Base-by-base conservation (phyloP, 257 asterid species). In the Przewalskia tangutica region DNA sequence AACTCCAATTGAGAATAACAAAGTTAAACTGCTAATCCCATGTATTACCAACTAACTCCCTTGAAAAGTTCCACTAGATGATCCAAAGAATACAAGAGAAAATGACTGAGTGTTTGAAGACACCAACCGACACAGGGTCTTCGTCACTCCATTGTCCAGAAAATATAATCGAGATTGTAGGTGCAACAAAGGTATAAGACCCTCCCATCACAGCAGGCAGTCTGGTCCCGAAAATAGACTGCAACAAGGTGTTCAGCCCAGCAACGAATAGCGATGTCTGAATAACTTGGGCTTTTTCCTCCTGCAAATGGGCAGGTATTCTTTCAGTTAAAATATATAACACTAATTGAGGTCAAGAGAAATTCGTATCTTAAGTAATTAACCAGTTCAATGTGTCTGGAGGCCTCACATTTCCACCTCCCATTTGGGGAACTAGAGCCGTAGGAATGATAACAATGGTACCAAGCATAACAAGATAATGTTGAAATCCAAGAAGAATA, bases 401-500 rank as follows among this genome's bases (percentile, higher is more conserved):
- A 18, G 42, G 70, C 58, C 85, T 79, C 85, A 85, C 88, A 79
- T 85, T 85, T 82, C 88, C 79, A 67, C 88, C 88, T 18, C 88
- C 88, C 88, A 85, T 85, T 80, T 82, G 88, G 14, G 88, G 88
- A 75, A 85, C 88, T 48, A 85, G 85, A 65, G 66, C 81, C 2
- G 85, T 68, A 7, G 88, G 84, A 82, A 85, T 82, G 78, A 85
- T 82, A 38, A 85, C 85, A 5, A 18, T 71, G 32, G 88, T 85
- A 58, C 88, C 88, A 79, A 85, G 88, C 88, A 85, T 85, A 79
- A 85, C 88, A 59, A 85, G 76, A 71, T 82, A 85, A 75, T 85
- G 88, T 76, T 85, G 88, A 82, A 85, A 85, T 82, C 88, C 88
- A 79, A 85, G 88, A 44, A 85, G 84, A 76, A 85, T 82, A 54